These are phyloP conservation scores for Cyberlindnera xylosilytica DNA, from an alignment of 805 yeast genomes.

Conservation along the genomic window DNA sequence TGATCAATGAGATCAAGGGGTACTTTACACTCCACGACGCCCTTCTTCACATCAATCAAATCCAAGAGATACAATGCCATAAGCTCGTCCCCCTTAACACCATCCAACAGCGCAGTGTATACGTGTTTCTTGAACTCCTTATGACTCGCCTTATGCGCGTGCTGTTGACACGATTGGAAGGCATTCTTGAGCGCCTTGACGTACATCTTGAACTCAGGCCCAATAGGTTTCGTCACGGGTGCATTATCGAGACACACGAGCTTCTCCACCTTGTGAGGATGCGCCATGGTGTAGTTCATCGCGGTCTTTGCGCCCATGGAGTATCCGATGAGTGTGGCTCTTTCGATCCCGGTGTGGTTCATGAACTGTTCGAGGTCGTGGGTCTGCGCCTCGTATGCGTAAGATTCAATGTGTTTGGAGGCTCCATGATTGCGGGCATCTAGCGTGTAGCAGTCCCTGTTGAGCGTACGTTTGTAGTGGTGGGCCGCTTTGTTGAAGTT, in stretches of 20 bases:
- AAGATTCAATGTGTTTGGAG: constrained; percentile 42
- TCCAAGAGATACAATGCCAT: constrained; percentile 19
- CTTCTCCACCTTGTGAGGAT: constrained; percentile 35
- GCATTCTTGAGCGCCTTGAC: constrained; percentile 9
- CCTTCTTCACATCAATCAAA: constrained; percentile 16
- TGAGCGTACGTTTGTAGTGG: constrained; percentile 30
- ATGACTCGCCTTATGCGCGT: constrained; percentile 1
- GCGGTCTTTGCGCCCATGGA: constrained; percentile 63
- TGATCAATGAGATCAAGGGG: constrained; percentile 24
- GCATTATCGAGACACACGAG: constrained; percentile 48
- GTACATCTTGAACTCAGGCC: constrained; percentile 26
- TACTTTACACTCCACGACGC: constrained; percentile 20
- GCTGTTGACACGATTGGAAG: constrained; percentile 10
- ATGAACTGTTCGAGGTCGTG: constrained; percentile 18
- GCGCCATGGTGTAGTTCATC: constrained; percentile 39
- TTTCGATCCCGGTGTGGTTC: constrained; percentile 19
- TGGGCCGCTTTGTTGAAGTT: constrained; percentile 41
- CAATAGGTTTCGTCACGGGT: constrained; percentile 35
- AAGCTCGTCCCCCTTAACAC: constrained; percentile 1
- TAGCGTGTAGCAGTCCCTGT: constrained; percentile 37
- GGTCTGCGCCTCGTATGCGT: constrained; percentile 31
- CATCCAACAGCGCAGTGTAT: constrained; percentile 8
- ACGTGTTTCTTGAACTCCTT: constrained; percentile 4
- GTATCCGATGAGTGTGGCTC: constrained; percentile 44
- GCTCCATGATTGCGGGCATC: constrained; percentile 59